Evolutionary conservation across 148 eudicot species (phyloP), one percentile per base, ranked within the genome.

Genomic region (Spergularia marina): DNA sequence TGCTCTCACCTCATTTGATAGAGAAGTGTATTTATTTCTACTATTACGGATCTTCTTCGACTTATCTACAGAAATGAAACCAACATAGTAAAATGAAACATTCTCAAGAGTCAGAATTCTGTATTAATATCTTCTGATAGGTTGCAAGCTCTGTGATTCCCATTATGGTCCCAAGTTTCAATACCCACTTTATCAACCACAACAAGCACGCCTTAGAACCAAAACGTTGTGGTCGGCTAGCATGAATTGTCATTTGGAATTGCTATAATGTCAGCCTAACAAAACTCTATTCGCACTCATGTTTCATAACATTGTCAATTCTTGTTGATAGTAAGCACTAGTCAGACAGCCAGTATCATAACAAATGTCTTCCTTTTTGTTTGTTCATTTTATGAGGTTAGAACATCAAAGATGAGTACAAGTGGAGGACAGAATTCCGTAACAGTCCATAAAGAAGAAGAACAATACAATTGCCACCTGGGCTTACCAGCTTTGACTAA

Each of bases 11-110:
- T 39, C 76, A 65, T 23, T 71, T 63, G 76, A 18, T 65, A 53
- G 2, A 59, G 5, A 41, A 56, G 63, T 21, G 4, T 71, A 61
- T 56, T 57, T 76, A 25, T 55, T 65, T 80, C 65, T 76, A 58
- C n/a, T 57, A 20, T 34, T 65, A 72, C 68, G 79, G 41, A 75
- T 65, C 39, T 71, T 80, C 69, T 75, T 80, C 5, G 65, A 68
- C 77, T 66, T 76, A 2, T 20, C 83, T 80, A 53, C 76, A 76
- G 52, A 34, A 53, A 59, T 18, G 25, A 53, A 21, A 65, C 25
- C 44, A 63, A 51, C 18, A 71, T 49, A 52, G 16, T 49, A 34
- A 68, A 18, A 80, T 16, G 15, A 74, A 18, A 80, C 12, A 10
- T 52, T 67, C 41, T 20, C 10, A 75, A 53, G 47, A 20, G 21